Evolutionary conservation across 2,329 filamentous ascomycete species (phyloP).

Genomic region (Ceratocystis harringtonii): DNA sequence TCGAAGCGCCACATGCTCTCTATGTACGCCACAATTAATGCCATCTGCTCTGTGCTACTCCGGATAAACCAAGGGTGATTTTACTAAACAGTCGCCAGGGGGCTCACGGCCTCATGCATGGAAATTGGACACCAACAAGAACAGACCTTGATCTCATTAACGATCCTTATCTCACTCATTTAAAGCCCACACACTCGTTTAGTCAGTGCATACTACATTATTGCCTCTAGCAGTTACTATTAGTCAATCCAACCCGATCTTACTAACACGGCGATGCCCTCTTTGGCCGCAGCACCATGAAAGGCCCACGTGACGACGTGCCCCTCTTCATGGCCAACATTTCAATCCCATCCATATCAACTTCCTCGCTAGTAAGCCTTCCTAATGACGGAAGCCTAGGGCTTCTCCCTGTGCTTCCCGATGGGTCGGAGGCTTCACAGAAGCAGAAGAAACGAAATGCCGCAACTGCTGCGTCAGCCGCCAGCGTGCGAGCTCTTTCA

Average conservation of each 20-base stretch:
- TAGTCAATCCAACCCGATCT: background rate
- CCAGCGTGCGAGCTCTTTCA: constrained; percentile 67
- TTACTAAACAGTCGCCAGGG: background rate
- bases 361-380: background rate
- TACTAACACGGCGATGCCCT: background rate
- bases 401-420: constrained; percentile 28
- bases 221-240: background rate
- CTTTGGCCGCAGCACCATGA: constrained; percentile 1
- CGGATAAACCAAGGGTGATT: background rate
- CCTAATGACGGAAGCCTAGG: constrained; percentile 29
- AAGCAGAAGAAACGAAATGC: constrained; percentile 27
- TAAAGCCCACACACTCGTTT: background rate
- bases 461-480: constrained; percentile 64
- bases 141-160: background rate
- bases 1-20: background rate
- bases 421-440: constrained; percentile 33
- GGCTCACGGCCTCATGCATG: background rate
- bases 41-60: background rate
- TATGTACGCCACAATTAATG: background rate
- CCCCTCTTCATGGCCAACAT: background rate
- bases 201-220: constrained; percentile 1
- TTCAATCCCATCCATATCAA: background rate
- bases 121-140: background rate
- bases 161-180: background rate
- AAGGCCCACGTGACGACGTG: background rate